A percentile compares a stretch with the other conserved stretches of the same genome.
Conservation (phyloP, 441 rosid species). For the Breynia disticha region DNA sequence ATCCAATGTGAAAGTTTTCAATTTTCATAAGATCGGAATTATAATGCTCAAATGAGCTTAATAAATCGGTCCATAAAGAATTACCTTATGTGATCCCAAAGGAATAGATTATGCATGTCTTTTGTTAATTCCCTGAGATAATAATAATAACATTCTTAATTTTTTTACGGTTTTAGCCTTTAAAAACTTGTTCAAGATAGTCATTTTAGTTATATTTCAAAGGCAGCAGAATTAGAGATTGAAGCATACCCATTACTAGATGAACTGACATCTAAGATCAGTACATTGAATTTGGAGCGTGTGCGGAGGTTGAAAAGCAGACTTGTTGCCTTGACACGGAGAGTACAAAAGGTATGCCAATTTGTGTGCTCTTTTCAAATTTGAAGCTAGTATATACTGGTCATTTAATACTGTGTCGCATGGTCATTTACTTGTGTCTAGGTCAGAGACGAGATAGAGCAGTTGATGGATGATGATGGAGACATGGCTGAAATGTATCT, state of each 20-base stretch:
- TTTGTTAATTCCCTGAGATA: no score
- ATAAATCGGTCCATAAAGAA: no score
- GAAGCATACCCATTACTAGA: constrained; percentile 97
- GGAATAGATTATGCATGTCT: no score
- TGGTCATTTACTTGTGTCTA: constrained; percentile 19
- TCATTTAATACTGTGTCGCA: neutral
- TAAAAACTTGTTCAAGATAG: no score
- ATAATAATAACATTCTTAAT: no score
- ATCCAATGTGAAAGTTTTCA: no score
- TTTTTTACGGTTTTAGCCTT: no score
- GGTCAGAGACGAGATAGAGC: constrained; percentile 98
- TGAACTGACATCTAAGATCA: constrained; percentile 94
- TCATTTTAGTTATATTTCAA: constrained; percentile 12
- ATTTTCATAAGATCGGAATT: no score
- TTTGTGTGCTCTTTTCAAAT: neutral
- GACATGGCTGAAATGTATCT: constrained; percentile 99
- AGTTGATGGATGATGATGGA: constrained; percentile 99
- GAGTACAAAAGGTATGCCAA: constrained; percentile 80
- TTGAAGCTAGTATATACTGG: neutral
- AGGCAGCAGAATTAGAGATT: constrained; percentile 97
- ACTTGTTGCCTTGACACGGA: constrained; percentile 85
- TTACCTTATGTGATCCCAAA: no score
- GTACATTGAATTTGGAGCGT: constrained; percentile 89
- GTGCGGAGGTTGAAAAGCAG: constrained; percentile 92
- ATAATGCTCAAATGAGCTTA: no score